phyloP scores from a whole-genome alignment of 139 green algal genomes.

The Tetradesmus obliquus region DNA sequence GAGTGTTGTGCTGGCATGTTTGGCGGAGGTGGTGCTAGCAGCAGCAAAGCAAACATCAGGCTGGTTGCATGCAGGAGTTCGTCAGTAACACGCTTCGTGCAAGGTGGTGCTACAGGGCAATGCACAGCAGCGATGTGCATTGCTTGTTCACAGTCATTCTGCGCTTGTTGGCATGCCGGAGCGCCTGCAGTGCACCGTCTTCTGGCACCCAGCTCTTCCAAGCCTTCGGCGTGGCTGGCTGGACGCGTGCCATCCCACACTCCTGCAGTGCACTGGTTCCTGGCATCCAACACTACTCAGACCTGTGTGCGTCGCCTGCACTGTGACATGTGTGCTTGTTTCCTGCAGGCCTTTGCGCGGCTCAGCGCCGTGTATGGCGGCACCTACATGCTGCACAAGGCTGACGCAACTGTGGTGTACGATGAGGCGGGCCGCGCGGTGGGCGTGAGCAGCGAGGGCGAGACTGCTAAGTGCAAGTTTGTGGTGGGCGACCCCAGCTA shows the following conservation, averaged over 20 bases:
- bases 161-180: too few species aligned
- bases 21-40: too few species aligned
- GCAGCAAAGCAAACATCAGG: neutral
- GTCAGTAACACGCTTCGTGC: too few species aligned
- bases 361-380: slow-evolving; percentile 97
- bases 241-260: too few species aligned
- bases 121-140: too few species aligned
- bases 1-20: too few species aligned
- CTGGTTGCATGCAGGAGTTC: neutral
- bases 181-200: too few species aligned
- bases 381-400: slow-evolving; percentile 99
- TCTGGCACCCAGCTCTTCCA: too few species aligned
- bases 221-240: too few species aligned
- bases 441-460: slow-evolving; percentile 89
- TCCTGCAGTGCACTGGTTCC: too few species aligned
- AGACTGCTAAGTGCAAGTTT: slow-evolving; percentile 89
- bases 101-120: too few species aligned
- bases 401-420: slow-evolving; percentile 88
- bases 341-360: slow-evolving; percentile 92
- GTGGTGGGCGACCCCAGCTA: slow-evolving; percentile 97
- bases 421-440: slow-evolving; percentile 81
- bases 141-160: too few species aligned
- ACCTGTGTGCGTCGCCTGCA: neutral
- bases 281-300: neutral
- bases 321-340: neutral